Base-by-base conservation (phyloP, 176 grass and related monocot genomes). In the Oryza longistaminata region DNA sequence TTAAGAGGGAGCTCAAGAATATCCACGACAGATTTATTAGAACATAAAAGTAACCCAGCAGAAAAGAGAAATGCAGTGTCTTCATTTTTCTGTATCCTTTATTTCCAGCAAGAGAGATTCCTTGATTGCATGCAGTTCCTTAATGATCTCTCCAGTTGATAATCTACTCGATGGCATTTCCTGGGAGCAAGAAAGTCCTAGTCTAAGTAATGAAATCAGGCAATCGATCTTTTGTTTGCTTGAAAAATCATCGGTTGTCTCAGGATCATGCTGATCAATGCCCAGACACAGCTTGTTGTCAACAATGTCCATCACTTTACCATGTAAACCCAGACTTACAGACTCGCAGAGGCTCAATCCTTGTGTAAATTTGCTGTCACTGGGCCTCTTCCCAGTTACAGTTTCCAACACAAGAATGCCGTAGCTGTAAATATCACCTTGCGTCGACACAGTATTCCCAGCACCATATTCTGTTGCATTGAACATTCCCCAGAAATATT, bases 351-450 rank as follows among this genome's bases (percentile, higher is more conserved):
- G 79, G 74, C 52, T 81, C 68, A 53, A 15, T 43, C 64, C 77
- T 53, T 77, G 48, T 7, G 2, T 14, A 3, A 64, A 85, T n/a
- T 9, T 27, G 2, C 17, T 61, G 3, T 85, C 75, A 1, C 70
- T 90, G 0, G 91, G 87, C 15, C 64, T 74, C 29, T 48, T 87
- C 3, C 75, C 83, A 0, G 78, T 89, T 21, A 81, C 1, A 4
- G 74, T 89, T 64, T 92, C 90, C 39, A 92, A 37, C 3, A 92
- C 29, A 2, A 92, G 64, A 70, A 92, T 87, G n/a, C 79, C 83
- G 15, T 65, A 92, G 15, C 82, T 89, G n/a, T 83, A 86, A 43
- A 83, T 73, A 6, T 88, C 90, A 44, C 90, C 90, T 43, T 79
- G 33, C 0, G 40, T 80, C 1, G 86, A 88, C 0, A 60, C 87